phyloP scores from a whole-genome alignment of 164 flowering plant species.

The Magnolia sinica region DNA sequence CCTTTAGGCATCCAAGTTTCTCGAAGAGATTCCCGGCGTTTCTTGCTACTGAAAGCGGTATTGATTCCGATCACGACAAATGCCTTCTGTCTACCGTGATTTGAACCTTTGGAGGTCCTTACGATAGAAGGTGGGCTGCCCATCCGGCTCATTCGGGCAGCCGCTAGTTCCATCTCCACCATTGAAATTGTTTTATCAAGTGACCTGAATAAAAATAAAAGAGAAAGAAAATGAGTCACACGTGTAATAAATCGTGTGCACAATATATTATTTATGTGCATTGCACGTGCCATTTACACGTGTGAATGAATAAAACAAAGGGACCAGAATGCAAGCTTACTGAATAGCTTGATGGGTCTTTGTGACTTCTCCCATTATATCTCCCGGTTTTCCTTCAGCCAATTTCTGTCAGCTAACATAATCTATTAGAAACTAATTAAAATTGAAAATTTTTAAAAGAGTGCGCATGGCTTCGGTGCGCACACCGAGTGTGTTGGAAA shows the following conservation, averaged over 20 bases:
- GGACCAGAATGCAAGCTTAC: conserved; percentile 26
- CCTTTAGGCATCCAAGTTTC: conserved; percentile 88
- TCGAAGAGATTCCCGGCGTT: conserved; percentile 67
- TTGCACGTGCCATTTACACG: too few relatives aligned
- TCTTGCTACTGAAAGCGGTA: conserved; percentile 84
- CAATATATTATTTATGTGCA: too few relatives aligned
- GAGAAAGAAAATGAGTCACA: neutral
- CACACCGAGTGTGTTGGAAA: too few relatives aligned
- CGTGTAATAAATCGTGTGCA: neutral
- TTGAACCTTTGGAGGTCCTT: conserved; percentile 10
- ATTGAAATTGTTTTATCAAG: conserved; percentile 64
- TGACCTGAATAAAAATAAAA: conserved; percentile 31
- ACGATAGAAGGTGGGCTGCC: conserved; percentile 2
- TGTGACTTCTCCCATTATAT: conserved; percentile 53
- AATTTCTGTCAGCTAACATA: conserved; percentile 33
- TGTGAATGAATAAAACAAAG: too few relatives aligned
- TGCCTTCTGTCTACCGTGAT: conserved; percentile 43
- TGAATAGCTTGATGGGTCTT: conserved; percentile 68
- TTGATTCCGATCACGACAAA: conserved; percentile 82
- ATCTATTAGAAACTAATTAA: too few relatives aligned
- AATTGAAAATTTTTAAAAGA: too few relatives aligned
- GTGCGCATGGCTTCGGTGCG: too few relatives aligned
- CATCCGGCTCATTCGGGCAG: conserved; percentile 33
- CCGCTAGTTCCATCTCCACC: conserved; percentile 67
- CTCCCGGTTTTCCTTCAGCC: conserved; percentile 40